phyloP scores from a whole-genome alignment of 2,329 filamentous ascomycete genomes.

The Xylariaceae sp. region DNA sequence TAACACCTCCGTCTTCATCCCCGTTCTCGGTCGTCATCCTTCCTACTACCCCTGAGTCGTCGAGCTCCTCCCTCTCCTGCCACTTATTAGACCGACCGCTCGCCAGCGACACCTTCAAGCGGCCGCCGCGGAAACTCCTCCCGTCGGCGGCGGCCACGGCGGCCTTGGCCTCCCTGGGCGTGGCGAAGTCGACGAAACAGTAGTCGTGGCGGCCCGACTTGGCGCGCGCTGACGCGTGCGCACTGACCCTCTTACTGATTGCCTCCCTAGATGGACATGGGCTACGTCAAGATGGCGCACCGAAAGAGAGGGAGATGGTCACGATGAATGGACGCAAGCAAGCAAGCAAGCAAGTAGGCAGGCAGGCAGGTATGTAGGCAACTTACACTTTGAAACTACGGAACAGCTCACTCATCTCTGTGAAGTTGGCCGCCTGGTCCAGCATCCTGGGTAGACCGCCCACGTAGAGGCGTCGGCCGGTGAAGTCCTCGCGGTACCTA shows the following conservation, averaged over 20 bases:
- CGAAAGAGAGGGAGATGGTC: background rate
- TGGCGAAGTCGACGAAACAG: slow-evolving; percentile 66
- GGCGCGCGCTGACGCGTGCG: slow-evolving; percentile 56
- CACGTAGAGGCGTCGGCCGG: slow-evolving; percentile 50
- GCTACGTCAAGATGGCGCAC: background rate
- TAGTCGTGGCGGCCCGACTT: slow-evolving; percentile 62
- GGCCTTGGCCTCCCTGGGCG: slow-evolving; percentile 53
- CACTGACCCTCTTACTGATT: slow-evolving; percentile 59
- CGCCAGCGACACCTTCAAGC: slow-evolving; percentile 32
- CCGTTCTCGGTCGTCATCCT: background rate
- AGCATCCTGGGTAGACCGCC: slow-evolving; percentile 54
- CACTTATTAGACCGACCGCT: slow-evolving; percentile 29
- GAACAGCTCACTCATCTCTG: slow-evolving; percentile 51
- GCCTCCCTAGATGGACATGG: slow-evolving; percentile 27
- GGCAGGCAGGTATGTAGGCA: background rate
- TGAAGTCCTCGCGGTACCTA: slow-evolving; percentile 26
- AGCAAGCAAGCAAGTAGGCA: too few species aligned
- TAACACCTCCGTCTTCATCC: background rate
- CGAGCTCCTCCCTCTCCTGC: slow-evolving; percentile 27
- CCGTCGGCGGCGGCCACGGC: slow-evolving; percentile 51
- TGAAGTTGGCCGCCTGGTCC: slow-evolving; percentile 50
- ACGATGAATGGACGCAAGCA: background rate
- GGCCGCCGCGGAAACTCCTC: slow-evolving; percentile 25
- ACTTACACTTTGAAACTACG: slow-evolving; percentile 48
- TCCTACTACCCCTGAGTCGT: slow-evolving; percentile 6